A percentile compares a stretch with the other conserved stretches of the same genome.
These are phyloP conservation scores for Jimgerdemannia flammicorona DNA, from an alignment of 192 early-diverging fungal species.

Conservation along the genomic window DNA sequence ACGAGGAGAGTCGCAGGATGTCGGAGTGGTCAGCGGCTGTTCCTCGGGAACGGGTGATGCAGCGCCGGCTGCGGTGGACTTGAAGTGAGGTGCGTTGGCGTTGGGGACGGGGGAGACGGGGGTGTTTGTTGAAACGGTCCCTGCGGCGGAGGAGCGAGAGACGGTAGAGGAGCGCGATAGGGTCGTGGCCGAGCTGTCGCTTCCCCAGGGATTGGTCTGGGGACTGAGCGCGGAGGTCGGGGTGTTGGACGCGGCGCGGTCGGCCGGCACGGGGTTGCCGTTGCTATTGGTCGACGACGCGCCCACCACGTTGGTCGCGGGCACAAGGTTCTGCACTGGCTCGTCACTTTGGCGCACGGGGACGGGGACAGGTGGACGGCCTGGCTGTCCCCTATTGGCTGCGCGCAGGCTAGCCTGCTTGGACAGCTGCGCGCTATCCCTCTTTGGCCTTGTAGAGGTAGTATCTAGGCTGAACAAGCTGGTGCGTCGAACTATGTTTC, in stretches of 20 bases:
- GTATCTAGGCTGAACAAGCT: conserved; percentile 37
- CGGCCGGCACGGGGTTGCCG: not conserved
- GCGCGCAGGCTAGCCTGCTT: not conserved
- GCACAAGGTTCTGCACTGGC: no score
- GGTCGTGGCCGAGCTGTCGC: not conserved
- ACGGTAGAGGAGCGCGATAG: not conserved
- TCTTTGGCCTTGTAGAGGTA: conserved; percentile 7
- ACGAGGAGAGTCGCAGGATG: not conserved
- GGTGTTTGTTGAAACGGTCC: not conserved
- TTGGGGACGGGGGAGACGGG: not conserved
- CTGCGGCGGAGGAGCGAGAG: not conserved
- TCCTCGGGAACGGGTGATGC: not conserved
- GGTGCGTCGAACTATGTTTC: conserved; percentile 1
- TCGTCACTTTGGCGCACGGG: no score
- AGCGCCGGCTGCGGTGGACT: not conserved
- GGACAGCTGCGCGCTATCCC: not conserved
- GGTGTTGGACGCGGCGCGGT: not conserved
- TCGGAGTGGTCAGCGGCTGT: not conserved
- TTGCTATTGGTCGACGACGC: not conserved
- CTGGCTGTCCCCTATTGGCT: not conserved
- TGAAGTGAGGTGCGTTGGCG: not conserved
- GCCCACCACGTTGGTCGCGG: no score
- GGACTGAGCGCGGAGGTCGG: not conserved
- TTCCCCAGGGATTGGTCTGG: not conserved
- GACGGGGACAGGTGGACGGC: not conserved